phyloP scores from a whole-genome alignment of 1,139 yeast species.

The Taphrina communis region DNA sequence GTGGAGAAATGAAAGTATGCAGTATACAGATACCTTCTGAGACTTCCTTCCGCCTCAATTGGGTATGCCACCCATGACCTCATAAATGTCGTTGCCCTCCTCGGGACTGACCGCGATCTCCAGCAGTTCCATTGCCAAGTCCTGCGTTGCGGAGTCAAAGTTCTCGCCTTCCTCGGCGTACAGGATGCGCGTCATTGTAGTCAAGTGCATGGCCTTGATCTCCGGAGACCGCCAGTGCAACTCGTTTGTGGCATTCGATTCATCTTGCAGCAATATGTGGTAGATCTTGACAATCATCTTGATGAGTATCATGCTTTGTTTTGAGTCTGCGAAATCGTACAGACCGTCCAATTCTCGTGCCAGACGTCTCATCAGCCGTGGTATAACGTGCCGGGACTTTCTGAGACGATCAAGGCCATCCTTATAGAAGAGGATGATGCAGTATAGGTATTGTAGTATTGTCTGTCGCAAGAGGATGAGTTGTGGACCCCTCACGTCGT shows the following conservation, averaged over 20 bases:
- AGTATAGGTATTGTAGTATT: slow-evolving; percentile 26
- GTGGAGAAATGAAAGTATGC: slow-evolving; percentile 12
- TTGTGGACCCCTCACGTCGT: background rate
- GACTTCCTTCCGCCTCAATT: background rate
- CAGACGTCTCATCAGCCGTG: slow-evolving; percentile 28
- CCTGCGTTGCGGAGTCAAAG: slow-evolving; percentile 21
- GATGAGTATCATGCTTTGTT: background rate
- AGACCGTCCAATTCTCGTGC: slow-evolving; percentile 18
- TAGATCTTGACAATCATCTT: slow-evolving; percentile 31
- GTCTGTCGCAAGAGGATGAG: background rate
- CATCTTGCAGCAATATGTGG: slow-evolving; percentile 23
- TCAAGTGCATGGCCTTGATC: slow-evolving; percentile 27
- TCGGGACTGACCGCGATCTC: slow-evolving; percentile 43
- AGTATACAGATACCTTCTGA: slow-evolving; percentile 24
- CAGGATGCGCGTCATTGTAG: slow-evolving; percentile 35
- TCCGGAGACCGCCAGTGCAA: slow-evolving; percentile 31
- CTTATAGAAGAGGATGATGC: slow-evolving; percentile 4
- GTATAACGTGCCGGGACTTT: slow-evolving; percentile 25
- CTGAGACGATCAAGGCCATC: slow-evolving; percentile 21
- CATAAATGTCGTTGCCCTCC: slow-evolving; percentile 43
- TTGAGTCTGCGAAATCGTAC: slow-evolving; percentile 5
- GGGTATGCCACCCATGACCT: slow-evolving; percentile 26
- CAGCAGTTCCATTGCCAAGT: slow-evolving; percentile 43
- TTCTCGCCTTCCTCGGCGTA: slow-evolving; percentile 35
- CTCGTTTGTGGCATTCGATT: slow-evolving; percentile 25